phyloP scores from a whole-genome alignment of 345 rosid species.

The Salix viminalis region DNA sequence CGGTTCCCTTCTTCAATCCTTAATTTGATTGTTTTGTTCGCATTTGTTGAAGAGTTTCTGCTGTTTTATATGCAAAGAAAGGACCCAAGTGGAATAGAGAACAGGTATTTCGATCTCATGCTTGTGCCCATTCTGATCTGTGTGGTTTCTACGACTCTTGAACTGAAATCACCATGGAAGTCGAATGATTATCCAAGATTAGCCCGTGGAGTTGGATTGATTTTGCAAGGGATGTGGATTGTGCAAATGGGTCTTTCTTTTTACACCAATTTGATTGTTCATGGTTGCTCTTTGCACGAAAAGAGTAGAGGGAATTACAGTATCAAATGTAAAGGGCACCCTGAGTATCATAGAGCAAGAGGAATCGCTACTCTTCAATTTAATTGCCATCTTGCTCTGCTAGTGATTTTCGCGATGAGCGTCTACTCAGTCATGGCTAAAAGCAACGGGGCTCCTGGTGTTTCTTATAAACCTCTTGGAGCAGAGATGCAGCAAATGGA shows the following conservation, averaged over 20 bases:
- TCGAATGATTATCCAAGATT: slow-evolving; percentile 33
- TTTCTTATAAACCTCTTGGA: slow-evolving; percentile 64
- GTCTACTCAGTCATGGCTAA: slow-evolving; percentile 46
- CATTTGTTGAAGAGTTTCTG: slow-evolving; percentile 74
- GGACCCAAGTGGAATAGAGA: slow-evolving; percentile 45
- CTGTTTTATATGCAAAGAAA: slow-evolving; percentile 73
- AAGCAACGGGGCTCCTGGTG: slow-evolving; percentile 37
- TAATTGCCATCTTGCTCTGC: slow-evolving; percentile 77
- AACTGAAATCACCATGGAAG: slow-evolving; percentile 28
- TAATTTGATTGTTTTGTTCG: slow-evolving; percentile 57
- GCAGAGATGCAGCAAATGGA: slow-evolving; percentile 52
- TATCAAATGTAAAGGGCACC: slow-evolving; percentile 67
- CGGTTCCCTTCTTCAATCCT: slow-evolving; percentile 49
- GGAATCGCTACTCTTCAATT: slow-evolving; percentile 91
- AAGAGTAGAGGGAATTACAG: slow-evolving; percentile 77
- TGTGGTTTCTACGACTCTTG: slow-evolving; percentile 51
- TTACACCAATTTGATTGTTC: slow-evolving; percentile 53
- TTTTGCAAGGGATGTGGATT: slow-evolving; percentile 86
- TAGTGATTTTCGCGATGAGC: slow-evolving; percentile 46
- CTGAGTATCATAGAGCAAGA: slow-evolving; percentile 74
- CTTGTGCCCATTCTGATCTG: slow-evolving; percentile 71
- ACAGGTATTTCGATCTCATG: slow-evolving; percentile 74
- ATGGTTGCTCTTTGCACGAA: slow-evolving; percentile 61
- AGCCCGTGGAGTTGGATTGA: slow-evolving; percentile 64
- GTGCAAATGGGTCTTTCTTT: slow-evolving; percentile 84